phyloP scores from a whole-genome alignment of 2,329 filamentous ascomycete species.

The Aureobasidium sp. region DNA sequence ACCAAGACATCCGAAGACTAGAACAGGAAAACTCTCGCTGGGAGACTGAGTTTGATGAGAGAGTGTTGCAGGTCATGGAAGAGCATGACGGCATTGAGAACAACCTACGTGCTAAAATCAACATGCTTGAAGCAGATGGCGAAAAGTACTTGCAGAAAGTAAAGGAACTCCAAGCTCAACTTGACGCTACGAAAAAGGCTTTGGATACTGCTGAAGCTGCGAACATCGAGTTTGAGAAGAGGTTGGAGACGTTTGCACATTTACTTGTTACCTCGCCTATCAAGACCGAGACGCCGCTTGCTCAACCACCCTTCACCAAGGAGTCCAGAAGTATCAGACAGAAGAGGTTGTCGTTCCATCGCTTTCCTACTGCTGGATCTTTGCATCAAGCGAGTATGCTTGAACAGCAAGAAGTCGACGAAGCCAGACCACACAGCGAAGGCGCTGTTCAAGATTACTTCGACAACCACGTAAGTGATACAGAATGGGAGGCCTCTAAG shows the following conservation, averaged over 20 bases:
- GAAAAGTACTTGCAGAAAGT: conserved; percentile 34
- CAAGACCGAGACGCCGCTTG: conserved; percentile 33
- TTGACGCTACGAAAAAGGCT: conserved; percentile 34
- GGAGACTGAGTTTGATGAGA: conserved; percentile 41
- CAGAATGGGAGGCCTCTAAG: conserved; percentile 18
- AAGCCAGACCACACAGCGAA: conserved; percentile 11
- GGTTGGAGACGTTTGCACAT: conserved; percentile 42
- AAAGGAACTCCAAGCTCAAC: conserved; percentile 37
- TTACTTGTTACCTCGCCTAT: conserved; percentile 41
- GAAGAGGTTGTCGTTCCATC: conserved; percentile 32
- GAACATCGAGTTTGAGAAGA: conserved; percentile 41
- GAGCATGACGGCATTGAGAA: conserved; percentile 32
- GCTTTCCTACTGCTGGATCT: conserved; percentile 37
- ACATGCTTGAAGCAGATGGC: conserved; percentile 33
- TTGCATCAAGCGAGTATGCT: conserved; percentile 21
- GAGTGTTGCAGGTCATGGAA: conserved; percentile 37
- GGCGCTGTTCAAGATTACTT: conserved; percentile 1
- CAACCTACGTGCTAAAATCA: conserved; percentile 32
- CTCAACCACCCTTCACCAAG: conserved; percentile 24
- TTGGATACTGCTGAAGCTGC: conserved; percentile 37
- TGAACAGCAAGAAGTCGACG: conserved; percentile 2
- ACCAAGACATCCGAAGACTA: conserved; percentile 37
- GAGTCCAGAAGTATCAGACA: conserved; percentile 23
- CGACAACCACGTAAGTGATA: conserved; percentile 13
- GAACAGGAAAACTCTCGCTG: conserved; percentile 40